Evolutionary conservation across 164 flowering plant species (phyloP).

Genomic region (Berberis thunbergii): DNA sequence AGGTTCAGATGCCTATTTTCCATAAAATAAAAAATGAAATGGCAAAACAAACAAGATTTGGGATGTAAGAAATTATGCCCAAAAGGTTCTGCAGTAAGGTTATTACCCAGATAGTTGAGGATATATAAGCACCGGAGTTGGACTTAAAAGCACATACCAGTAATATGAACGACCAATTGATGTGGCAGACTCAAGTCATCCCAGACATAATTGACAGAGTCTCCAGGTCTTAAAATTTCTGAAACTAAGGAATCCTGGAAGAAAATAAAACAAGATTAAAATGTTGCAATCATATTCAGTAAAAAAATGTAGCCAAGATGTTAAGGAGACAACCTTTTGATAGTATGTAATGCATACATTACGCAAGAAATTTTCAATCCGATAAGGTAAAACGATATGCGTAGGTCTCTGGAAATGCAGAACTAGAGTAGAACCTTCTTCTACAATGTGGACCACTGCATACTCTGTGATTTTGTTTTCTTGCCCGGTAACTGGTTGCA

Average conservation of each 20-base stretch:
- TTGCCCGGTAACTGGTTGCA: constrained; percentile 14
- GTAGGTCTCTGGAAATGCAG: constrained; percentile 61
- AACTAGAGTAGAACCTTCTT: constrained; percentile 71
- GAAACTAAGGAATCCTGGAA: constrained; percentile 54
- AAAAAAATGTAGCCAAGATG: neutral
- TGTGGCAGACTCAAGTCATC: constrained; percentile 83
- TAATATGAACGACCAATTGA: constrained; percentile 61
- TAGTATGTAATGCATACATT: constrained; percentile 53
- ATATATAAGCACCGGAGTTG: neutral
- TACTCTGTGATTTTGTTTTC: constrained; percentile 25
- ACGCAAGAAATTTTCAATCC: constrained; percentile 69
- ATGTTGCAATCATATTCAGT: neutral
- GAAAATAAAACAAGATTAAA: constrained; percentile 8
- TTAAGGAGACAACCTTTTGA: constrained; percentile 61
- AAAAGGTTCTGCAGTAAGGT: too few species aligned
- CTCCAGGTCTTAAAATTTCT: constrained; percentile 63
- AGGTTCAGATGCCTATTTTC: too few species aligned
- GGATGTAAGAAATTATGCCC: too few species aligned
- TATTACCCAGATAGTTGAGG: neutral
- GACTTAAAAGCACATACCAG: constrained; percentile 30
- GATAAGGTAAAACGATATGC: constrained; percentile 50
- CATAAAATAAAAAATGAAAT: too few species aligned
- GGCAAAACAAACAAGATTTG: too few species aligned
- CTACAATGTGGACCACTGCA: constrained; percentile 64
- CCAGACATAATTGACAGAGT: constrained; percentile 63